A percentile compares a stretch with the other conserved stretches of the same genome.
phyloP scores from a whole-genome alignment of 148 eudicot genomes.

The Camellia granthamiana region DNA sequence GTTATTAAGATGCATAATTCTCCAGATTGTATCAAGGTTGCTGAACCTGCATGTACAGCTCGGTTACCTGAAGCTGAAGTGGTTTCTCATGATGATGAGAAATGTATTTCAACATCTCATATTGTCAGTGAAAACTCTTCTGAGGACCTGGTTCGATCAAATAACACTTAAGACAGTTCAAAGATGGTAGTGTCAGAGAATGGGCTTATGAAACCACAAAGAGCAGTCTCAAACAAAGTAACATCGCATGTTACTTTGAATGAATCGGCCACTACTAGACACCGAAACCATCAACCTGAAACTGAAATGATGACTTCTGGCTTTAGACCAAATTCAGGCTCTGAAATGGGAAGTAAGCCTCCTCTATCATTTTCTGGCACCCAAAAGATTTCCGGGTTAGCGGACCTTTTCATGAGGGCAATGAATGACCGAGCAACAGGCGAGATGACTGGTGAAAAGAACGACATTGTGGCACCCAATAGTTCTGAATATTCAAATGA shows the following conservation, averaged over 20 bases:
- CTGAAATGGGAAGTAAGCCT: background rate
- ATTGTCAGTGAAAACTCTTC: background rate
- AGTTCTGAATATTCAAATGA: conserved; percentile 1
- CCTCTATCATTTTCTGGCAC: background rate
- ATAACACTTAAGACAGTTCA: background rate
- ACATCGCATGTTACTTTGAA: background rate
- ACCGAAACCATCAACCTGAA: background rate
- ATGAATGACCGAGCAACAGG: background rate
- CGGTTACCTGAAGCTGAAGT: background rate
- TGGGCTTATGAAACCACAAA: background rate
- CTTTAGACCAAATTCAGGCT: background rate
- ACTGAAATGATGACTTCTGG: background rate
- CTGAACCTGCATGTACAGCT: background rate
- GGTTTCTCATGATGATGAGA: background rate
- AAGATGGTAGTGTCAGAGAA: background rate
- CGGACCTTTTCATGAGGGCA: background rate
- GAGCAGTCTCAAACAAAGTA: background rate
- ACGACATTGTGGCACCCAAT: background rate
- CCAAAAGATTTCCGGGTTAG: background rate
- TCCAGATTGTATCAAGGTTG: background rate
- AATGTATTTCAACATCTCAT: background rate
- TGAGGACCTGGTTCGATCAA: background rate
- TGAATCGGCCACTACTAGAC: background rate
- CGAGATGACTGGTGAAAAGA: conserved; percentile 3
- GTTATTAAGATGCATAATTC: background rate